Conservation (phyloP, 352 stramenopile species). For the Globisporangium ultimum region DNA sequence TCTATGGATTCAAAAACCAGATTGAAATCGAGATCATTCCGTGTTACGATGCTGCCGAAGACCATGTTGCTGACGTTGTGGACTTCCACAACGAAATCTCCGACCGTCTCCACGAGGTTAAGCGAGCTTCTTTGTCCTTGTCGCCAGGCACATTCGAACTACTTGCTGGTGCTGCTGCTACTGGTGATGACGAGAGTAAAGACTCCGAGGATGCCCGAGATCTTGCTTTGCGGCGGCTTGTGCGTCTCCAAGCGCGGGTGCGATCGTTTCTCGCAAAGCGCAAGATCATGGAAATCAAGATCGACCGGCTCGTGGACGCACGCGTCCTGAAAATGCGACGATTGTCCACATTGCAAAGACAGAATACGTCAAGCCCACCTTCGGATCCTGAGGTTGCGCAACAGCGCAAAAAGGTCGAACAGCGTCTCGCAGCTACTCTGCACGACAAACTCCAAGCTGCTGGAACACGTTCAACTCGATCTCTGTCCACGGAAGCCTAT, state of each 20-base stretch:
- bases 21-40: constrained; percentile 45
- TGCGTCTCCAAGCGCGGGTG: constrained; percentile 40
- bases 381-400: constrained; percentile 10
- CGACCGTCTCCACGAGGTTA: constrained; percentile 25
- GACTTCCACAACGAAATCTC: constrained; percentile 31
- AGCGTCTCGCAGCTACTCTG: constrained; percentile 17
- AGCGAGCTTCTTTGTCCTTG: constrained; percentile 20
- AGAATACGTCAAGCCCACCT: constrained; percentile 6
- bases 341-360: constrained; percentile 20
- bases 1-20: constrained; percentile 23
- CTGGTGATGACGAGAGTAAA: not conserved
- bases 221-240: constrained; percentile 15
- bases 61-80: constrained; percentile 31
- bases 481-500: constrained; percentile 23
- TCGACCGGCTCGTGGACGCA: constrained; percentile 50
- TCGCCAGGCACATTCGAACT: not conserved
- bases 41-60: constrained; percentile 18
- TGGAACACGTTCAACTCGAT: not conserved
- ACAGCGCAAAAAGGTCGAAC: constrained; percentile 13
- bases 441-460: constrained; percentile 12
- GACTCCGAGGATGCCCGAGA: not conserved
- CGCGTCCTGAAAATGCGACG: constrained; percentile 29
- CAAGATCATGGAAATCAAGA: constrained; percentile 31
- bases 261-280: constrained; percentile 46
- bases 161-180: not conserved